A percentile compares a stretch with the other conserved stretches of the same genome.
These are phyloP conservation scores for Thielaviopsis ethacetica DNA, from an alignment of 2,329 filamentous ascomycete species.

Conservation along the genomic window DNA sequence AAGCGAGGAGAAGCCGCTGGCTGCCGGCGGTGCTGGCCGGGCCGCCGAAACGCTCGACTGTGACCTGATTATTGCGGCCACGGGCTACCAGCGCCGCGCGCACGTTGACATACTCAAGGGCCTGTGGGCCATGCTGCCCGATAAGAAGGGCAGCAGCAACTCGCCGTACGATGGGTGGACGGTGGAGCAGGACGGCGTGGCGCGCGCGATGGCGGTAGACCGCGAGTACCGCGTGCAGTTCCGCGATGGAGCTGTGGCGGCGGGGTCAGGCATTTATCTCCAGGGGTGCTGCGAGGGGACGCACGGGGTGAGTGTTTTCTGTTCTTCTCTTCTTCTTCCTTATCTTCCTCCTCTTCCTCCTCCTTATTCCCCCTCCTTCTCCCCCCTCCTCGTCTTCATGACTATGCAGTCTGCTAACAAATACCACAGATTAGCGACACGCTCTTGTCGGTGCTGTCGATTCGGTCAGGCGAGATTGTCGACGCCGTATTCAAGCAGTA, in stretches of 20 bases:
- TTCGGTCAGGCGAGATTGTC: constrained; percentile 63
- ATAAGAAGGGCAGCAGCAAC: constrained; percentile 19
- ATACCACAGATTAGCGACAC: constrained; percentile 54
- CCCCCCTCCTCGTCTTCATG: too few relatives aligned
- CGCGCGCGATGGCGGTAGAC: constrained; percentile 38
- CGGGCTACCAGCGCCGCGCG: constrained; percentile 64
- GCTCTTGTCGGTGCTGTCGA: constrained; percentile 61
- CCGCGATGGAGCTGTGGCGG: constrained; percentile 47
- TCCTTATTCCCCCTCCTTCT: not conserved
- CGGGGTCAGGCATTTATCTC: constrained; percentile 68
- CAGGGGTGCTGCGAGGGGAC: constrained; percentile 89
- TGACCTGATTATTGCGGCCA: constrained; percentile 72
- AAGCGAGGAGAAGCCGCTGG: constrained; percentile 22
- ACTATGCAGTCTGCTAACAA: constrained; percentile 15
- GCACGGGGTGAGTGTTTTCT: constrained; percentile 56
- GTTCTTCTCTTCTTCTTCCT: not conserved
- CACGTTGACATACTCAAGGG: constrained; percentile 62
- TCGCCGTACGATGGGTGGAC: constrained; percentile 22
- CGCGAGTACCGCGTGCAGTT: constrained; percentile 71
- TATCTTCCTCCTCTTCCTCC: not conserved
- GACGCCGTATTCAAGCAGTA: constrained; percentile 46
- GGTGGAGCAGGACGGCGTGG: constrained; percentile 21
- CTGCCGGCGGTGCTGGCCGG: constrained; percentile 22
- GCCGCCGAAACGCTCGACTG: constrained; percentile 52
- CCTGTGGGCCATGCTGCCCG: constrained; percentile 48